Conservation (phyloP, 169 alveolate genomes). For the Blepharisma undulans region DNA sequence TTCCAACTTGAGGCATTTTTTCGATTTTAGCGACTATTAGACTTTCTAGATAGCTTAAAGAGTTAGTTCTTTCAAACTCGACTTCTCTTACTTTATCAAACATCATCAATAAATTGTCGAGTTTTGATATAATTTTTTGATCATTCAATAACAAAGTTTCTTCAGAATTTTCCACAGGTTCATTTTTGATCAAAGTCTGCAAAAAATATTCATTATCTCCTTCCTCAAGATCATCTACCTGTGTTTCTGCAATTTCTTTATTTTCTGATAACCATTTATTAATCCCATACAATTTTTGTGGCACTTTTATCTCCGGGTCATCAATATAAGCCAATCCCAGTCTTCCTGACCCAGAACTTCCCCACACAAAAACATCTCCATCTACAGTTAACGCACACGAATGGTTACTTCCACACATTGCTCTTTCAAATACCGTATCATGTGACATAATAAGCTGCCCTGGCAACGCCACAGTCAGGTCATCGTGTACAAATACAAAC, state of each 20-base stretch:
- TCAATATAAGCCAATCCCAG: constrained; percentile 7
- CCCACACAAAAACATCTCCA: constrained; percentile 36
- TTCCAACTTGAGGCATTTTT: background rate
- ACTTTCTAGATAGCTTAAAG: constrained; percentile 20
- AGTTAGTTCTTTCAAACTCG: background rate
- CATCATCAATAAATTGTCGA: background rate
- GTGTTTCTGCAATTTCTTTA: background rate
- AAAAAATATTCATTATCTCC: background rate
- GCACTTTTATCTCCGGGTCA: background rate
- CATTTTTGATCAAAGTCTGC: constrained; percentile 16
- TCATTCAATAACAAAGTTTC: constrained; percentile 20
- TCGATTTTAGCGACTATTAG: background rate
- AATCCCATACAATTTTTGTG: background rate
- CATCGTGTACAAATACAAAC: background rate
- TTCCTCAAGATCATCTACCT: background rate
- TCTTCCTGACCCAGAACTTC: constrained; percentile 35
- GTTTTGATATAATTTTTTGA: background rate
- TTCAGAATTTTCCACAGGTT: background rate
- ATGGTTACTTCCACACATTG: constrained; percentile 37
- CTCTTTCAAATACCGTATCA: constrained; percentile 2
- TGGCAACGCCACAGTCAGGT: background rate
- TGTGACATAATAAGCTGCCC: constrained; percentile 9
- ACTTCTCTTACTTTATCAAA: constrained; percentile 23
- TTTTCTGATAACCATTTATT: background rate
- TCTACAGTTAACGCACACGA: constrained; percentile 19